Evolutionary conservation across 345 rosid genomes (phyloP).

Genomic region (sweet orange (Citrus sinensis)): DNA sequence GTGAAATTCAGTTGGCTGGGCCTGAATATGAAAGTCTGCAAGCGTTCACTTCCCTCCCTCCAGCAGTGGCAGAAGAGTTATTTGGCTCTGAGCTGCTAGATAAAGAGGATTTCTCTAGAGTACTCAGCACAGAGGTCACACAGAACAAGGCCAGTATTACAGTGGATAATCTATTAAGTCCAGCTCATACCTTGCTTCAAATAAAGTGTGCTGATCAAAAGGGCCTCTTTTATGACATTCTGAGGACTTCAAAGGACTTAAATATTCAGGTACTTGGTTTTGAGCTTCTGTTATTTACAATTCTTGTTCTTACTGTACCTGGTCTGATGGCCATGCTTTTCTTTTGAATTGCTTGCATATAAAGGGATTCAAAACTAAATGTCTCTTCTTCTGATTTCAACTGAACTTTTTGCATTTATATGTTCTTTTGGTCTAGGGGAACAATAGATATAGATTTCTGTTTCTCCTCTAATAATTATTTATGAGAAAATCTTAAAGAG

Average conservation of each 20-base stretch:
- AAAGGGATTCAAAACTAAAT: not conserved
- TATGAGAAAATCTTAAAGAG: not conserved
- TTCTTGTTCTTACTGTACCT: not conserved
- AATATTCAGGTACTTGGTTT: conserved; percentile 46
- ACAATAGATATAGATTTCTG: not conserved
- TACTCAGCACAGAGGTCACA: conserved; percentile 22
- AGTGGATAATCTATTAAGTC: conserved; percentile 65
- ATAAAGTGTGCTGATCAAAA: conserved; percentile 67
- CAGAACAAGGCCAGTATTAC: conserved; percentile 38
- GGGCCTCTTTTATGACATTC: conserved; percentile 66
- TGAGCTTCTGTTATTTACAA: not conserved
- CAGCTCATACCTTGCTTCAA: conserved; percentile 68
- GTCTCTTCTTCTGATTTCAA: not conserved
- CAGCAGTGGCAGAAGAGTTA: conserved; percentile 45
- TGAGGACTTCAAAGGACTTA: conserved; percentile 76
- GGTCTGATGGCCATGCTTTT: not conserved
- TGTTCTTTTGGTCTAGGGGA: not conserved
- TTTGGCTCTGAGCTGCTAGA: conserved; percentile 36
- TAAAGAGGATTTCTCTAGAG: conserved; percentile 26
- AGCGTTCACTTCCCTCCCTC: conserved; percentile 51
- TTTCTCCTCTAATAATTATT: not conserved
- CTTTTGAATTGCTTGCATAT: not conserved
- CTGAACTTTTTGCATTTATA: not conserved
- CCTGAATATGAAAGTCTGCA: conserved; percentile 47
- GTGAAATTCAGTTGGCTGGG: conserved; percentile 69